A percentile compares a stretch with the other conserved stretches of the same genome.
phyloP scores from a whole-genome alignment of 2,329 filamentous ascomycete species.

The Cadophora luteo-olivacea region DNA sequence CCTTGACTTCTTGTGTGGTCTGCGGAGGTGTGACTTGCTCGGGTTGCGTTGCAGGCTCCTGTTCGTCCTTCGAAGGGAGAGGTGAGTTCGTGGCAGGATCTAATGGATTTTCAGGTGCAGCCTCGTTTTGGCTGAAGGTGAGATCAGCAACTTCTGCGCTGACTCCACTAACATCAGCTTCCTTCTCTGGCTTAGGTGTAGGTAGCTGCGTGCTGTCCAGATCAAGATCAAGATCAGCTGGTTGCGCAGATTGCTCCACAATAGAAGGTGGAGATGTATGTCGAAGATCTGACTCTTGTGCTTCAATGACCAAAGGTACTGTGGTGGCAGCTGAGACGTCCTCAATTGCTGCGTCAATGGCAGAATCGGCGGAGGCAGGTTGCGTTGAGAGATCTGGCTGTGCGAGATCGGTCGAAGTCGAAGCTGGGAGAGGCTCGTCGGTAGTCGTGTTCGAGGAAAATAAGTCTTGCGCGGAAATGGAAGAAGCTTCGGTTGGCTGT shows the following conservation, averaged over 20 bases:
- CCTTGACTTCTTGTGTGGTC: conserved; percentile 8
- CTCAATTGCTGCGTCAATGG: conserved; percentile 38
- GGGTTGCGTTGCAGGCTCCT: not conserved
- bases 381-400: conserved; percentile 22
- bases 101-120: conserved; percentile 10
- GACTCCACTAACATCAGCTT: conserved; percentile 3
- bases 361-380: conserved; percentile 31
- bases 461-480: conserved; percentile 30
- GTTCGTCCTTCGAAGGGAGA: not conserved
- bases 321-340: conserved; percentile 36
- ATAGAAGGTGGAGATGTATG: conserved; percentile 31
- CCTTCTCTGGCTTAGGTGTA: conserved; percentile 17
- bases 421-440: conserved; percentile 30
- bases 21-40: conserved; percentile 10
- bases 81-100: not conserved
- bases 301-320: conserved; percentile 43
- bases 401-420: conserved; percentile 27
- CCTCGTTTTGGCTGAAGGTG: not conserved
- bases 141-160: conserved; percentile 14
- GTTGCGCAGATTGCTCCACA: conserved; percentile 16
- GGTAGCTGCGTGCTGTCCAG: conserved; percentile 23
- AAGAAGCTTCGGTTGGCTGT: conserved; percentile 28
- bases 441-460: conserved; percentile 34
- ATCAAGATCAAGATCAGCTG: conserved; percentile 21
- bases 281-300: conserved; percentile 43